Percentiles rank a stretch among this genome's conserved stretches.
These are phyloP conservation scores for Colletotrichum phormii DNA, from an alignment of 2,329 filamentous ascomycete genomes.

Conservation along the genomic window DNA sequence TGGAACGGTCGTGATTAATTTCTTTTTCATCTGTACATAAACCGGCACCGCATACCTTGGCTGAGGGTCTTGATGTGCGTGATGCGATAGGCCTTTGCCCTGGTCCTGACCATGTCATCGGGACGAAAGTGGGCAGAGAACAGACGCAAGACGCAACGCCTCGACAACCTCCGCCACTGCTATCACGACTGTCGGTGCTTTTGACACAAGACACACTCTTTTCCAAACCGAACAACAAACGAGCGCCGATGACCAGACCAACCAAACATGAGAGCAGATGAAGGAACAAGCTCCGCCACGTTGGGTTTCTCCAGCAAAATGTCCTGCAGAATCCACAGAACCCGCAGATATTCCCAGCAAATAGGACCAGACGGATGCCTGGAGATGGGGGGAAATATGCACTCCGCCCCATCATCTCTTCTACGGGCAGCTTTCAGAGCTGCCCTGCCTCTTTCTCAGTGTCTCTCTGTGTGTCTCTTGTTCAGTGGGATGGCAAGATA, in stretches of 20 bases:
- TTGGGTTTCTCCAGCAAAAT: conserved; percentile 16
- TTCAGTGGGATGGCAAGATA: neutral
- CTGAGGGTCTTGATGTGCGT: neutral
- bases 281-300: conserved; percentile 30
- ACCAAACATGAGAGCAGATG: conserved; percentile 24
- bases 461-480: neutral
- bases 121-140: conserved; percentile 14
- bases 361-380: conserved; percentile 23
- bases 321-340: neutral
- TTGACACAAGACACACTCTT: conserved; percentile 30
- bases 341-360: conserved; percentile 7
- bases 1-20: neutral
- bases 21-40: neutral
- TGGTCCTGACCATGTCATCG: neutral
- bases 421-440: conserved; percentile 24
- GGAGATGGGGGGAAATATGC: conserved; percentile 7
- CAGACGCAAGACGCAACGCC: conserved; percentile 32
- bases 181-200: conserved; percentile 21
- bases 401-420: conserved; percentile 34
- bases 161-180: conserved; percentile 26
- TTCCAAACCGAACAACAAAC: conserved; percentile 29
- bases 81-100: neutral
- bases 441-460: neutral
- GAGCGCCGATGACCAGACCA: conserved; percentile 35
- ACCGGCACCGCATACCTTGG: neutral